These are phyloP conservation scores for Leptosphaerulina australis DNA, from an alignment of 2,329 filamentous ascomycete species.

Conservation along the genomic window DNA sequence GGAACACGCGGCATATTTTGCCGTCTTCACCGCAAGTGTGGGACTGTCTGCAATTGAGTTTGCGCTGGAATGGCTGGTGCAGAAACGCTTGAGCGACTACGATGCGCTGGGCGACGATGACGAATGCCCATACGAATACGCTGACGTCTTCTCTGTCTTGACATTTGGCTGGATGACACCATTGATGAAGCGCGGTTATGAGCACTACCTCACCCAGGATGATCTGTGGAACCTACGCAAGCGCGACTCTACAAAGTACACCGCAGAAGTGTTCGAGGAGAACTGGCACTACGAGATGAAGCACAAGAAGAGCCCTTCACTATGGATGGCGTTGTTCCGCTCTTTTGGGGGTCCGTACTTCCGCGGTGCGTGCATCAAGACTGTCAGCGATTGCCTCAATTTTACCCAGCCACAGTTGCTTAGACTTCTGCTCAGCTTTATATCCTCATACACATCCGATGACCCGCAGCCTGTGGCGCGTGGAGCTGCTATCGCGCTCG, in stretches of 20 bases:
- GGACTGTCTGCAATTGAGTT: constrained; percentile 75
- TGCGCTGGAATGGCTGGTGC: constrained; percentile 81
- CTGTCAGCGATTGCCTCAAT: constrained; percentile 81
- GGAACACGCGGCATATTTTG: constrained; percentile 73
- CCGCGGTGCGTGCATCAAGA: constrained; percentile 82
- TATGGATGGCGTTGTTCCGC: constrained; percentile 85
- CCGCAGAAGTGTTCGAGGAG: constrained; percentile 70
- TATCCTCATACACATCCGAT: constrained; percentile 72
- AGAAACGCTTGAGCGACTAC: constrained; percentile 75
- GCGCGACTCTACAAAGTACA: constrained; percentile 77
- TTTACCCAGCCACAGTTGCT: constrained; percentile 93
- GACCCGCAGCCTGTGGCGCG: constrained; percentile 77
- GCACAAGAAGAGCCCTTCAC: constrained; percentile 73
- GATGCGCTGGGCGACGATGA: constrained; percentile 71
- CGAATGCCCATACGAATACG: constrained; percentile 84
- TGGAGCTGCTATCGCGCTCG: constrained; percentile 84
- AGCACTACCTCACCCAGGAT: constrained; percentile 87
- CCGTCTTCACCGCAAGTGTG: constrained; percentile 74
- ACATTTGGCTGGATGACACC: constrained; percentile 99
- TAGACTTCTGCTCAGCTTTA: constrained; percentile 80
- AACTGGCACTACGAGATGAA: constrained; percentile 79
- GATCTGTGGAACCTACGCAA: constrained; percentile 92
- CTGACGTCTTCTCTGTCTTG: constrained; percentile 88
- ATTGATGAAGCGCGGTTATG: constrained; percentile 94
- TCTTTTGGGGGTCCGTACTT: constrained; percentile 87